phyloP scores from a whole-genome alignment of 805 yeast species.

The Candida gorgasii region DNA sequence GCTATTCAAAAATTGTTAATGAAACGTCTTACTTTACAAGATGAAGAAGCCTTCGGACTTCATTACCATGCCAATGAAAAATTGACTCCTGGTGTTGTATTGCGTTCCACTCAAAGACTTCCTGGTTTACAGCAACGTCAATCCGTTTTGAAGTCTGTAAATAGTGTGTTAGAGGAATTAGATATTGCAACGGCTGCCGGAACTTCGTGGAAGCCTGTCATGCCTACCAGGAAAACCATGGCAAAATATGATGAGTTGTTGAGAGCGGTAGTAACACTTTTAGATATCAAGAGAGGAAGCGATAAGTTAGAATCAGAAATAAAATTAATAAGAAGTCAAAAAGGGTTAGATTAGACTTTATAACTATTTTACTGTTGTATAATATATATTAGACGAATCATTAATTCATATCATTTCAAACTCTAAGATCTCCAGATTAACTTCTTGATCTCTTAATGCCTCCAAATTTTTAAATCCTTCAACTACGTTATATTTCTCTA shows the following conservation, averaged over 20 bases:
- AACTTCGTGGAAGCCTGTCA: slow-evolving; percentile 65
- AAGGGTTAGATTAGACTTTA: slow-evolving; percentile 25
- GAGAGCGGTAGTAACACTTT: slow-evolving; percentile 64
- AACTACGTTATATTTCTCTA: neutral
- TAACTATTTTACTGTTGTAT: slow-evolving; percentile 1
- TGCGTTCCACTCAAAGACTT: slow-evolving; percentile 64
- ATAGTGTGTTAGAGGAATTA: slow-evolving; percentile 71
- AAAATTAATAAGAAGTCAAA: slow-evolving; percentile 42
- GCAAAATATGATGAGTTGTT: slow-evolving; percentile 74
- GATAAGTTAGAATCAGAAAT: slow-evolving; percentile 86
- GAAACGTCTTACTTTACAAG: slow-evolving; percentile 66
- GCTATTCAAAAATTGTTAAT: slow-evolving; percentile 47
- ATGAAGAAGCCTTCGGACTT: slow-evolving; percentile 83
- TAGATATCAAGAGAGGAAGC: slow-evolving; percentile 82
- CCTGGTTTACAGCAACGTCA: slow-evolving; percentile 57
- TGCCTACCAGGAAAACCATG: slow-evolving; percentile 82
- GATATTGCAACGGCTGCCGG: slow-evolving; percentile 64
- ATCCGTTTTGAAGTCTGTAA: slow-evolving; percentile 72
- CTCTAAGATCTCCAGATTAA: neutral
- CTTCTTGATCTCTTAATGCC: neutral
- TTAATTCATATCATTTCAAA: too few species aligned
- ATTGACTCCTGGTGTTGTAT: slow-evolving; percentile 74
- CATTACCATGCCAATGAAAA: slow-evolving; percentile 70
- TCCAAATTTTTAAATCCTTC: slow-evolving; percentile 2
- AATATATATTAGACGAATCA: neutral